Base-by-base conservation (phyloP, 2,329 filamentous ascomycete species). In the Fusarium sororula region DNA sequence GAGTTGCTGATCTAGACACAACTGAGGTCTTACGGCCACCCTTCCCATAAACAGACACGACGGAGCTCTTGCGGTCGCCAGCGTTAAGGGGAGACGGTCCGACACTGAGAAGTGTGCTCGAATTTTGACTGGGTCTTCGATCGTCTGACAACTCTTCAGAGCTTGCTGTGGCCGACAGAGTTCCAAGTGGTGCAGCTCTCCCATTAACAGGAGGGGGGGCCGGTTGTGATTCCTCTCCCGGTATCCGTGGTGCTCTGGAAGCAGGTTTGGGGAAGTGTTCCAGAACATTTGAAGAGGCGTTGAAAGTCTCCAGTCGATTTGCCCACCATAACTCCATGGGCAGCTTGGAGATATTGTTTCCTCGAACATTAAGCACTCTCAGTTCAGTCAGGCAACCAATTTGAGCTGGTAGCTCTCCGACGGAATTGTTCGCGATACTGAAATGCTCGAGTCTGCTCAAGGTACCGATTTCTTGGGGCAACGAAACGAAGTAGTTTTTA, bases 281-380 rank as follows among this genome's bases (percentile, higher is more conserved):
- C 26, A 99, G 87, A 12, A 98, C 92, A 77, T 99, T 99, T 17
- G 96, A 98, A 1, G 96, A 98, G 18, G 97, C 92, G 77, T 99
- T 99, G 67, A 99, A 88, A 0, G 93, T 96, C 82, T 98, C 95
- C 62, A 99, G 84, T 80, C 93, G 95, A 77, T 92, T 92, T 58
- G 96, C 96, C 87, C 94, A 96, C 96, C 96, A 99, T n/a, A 99
- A 88, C 80, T 99, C 96, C 79, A 94, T 90, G 5, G 96, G 96
- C 38, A 99, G 86, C 78, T 92, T 93, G 74, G 92, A 93, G 66
- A 99, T 89, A 79, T 98, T 99, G 85, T 98, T 99, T 79, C 96
- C 94, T 72, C 96, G 90, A 24, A 98, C 89, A 80, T 99, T 96
- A 45, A 99, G 87, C 71, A 95, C 92, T 60, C 91, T 92, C 70